These are phyloP conservation scores for Anethum foeniculum DNA, from an alignment of 140 eudicot genomes.

Conservation along the genomic window DNA sequence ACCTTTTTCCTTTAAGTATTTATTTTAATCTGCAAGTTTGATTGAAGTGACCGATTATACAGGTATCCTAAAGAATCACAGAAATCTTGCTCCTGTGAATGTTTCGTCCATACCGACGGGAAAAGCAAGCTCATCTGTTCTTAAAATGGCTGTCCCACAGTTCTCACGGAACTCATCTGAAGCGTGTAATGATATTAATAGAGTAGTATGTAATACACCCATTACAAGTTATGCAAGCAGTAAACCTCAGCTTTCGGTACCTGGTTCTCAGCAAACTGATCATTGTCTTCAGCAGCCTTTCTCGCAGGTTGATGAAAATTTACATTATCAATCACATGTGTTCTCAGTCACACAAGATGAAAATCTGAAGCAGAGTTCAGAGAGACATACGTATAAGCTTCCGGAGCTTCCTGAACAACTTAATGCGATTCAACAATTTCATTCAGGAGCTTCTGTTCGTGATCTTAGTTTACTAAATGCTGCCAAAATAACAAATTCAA, in stretches of 20 bases:
- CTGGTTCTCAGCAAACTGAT: slow-evolving; percentile 13
- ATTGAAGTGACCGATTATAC: not conserved
- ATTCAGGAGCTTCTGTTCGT: slow-evolving; percentile 4
- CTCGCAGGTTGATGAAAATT: slow-evolving; percentile 12
- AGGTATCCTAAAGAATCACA: slow-evolving; percentile 10
- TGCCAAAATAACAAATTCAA: slow-evolving; percentile 12
- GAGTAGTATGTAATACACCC: not conserved
- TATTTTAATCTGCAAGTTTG: not conserved
- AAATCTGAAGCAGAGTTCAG: not conserved
- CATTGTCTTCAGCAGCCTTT: slow-evolving; percentile 21
- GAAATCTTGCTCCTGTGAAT: slow-evolving; percentile 12
- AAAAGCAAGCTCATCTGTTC: slow-evolving; percentile 25
- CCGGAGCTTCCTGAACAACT: slow-evolving; percentile 13
- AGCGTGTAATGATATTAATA: slow-evolving; percentile 15
- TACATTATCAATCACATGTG: slow-evolving; percentile 14
- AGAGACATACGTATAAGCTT: not conserved
- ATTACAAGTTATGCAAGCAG: slow-evolving; percentile 16
- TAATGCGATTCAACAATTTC: slow-evolving; percentile 5
- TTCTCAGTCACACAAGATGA: slow-evolving; percentile 1
- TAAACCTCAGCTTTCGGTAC: slow-evolving; percentile 12
- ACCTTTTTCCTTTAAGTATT: not conserved
- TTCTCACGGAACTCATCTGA: slow-evolving; percentile 6
- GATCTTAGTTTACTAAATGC: slow-evolving; percentile 12
- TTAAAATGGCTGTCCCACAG: slow-evolving; percentile 17
- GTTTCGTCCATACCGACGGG: slow-evolving; percentile 18